Percentiles rank a stretch among this genome's conserved stretches.
phyloP scores from a whole-genome alignment of 148 eudicot genomes.

The Persicaria maculosa region DNA sequence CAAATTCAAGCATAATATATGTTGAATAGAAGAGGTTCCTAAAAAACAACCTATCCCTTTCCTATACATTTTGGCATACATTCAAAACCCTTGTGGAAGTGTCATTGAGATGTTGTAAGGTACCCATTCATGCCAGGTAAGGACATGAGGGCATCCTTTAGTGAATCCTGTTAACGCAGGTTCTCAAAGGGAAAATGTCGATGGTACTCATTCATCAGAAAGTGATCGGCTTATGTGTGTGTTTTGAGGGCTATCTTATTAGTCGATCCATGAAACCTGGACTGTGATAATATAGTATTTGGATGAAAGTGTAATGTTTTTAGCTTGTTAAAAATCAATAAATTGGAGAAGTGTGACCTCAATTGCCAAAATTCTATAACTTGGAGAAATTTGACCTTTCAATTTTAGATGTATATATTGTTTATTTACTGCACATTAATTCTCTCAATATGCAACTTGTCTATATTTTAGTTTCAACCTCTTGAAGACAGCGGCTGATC shows the following conservation, averaged over 20 bases:
- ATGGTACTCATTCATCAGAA: too few species aligned
- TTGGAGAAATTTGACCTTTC: too few species aligned
- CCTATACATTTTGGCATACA: neutral
- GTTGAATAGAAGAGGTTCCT: neutral
- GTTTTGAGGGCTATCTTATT: neutral
- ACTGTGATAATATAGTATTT: neutral
- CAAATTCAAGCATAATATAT: neutral
- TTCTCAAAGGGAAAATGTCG: too few species aligned
- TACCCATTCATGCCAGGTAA: neutral
- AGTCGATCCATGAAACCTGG: neutral
- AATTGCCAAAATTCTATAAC: too few species aligned
- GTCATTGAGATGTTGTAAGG: neutral
- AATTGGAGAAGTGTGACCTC: neutral
- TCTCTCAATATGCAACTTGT: too few species aligned
- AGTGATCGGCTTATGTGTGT: too few species aligned
- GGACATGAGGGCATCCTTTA: too few species aligned
- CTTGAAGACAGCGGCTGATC: neutral
- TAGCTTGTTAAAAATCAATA: neutral
- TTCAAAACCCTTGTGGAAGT: neutral
- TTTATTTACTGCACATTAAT: too few species aligned
- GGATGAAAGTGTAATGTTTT: neutral
- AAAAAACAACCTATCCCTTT: neutral
- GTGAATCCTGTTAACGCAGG: too few species aligned
- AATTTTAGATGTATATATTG: too few species aligned
- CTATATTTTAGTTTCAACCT: neutral